Percentiles rank a stretch among this genome's conserved stretches.
Conservation (phyloP, 495 filamentous ascomycete genomes). For the Hypoxylon trugodes region DNA sequence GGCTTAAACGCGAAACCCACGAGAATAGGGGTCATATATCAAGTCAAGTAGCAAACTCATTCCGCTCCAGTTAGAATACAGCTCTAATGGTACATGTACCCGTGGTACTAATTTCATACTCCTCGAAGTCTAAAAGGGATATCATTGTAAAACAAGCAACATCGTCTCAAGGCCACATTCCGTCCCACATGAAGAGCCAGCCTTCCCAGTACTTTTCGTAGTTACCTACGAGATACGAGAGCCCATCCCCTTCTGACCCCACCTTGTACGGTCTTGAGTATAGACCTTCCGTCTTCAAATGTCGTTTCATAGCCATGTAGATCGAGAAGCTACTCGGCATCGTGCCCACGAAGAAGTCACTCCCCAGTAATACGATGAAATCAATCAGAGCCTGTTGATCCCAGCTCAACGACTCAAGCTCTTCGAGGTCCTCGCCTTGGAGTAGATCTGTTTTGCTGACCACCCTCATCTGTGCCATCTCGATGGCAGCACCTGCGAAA, state of each 20-base stretch:
- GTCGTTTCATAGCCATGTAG: slow-evolving; percentile 55
- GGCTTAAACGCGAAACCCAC: no score
- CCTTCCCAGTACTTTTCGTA: slow-evolving; percentile 55
- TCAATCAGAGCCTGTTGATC: slow-evolving; percentile 57
- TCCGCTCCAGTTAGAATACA: no score
- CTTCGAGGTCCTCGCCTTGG: slow-evolving; percentile 41
- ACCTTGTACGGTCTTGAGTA: slow-evolving; percentile 55
- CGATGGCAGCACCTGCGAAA: slow-evolving; percentile 43
- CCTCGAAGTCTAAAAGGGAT: not conserved
- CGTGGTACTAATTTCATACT: no score
- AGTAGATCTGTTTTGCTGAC: slow-evolving; percentile 51
- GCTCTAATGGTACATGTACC: no score
- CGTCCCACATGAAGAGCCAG: slow-evolving; percentile 58
- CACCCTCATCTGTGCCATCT: slow-evolving; percentile 44
- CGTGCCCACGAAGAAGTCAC: slow-evolving; percentile 53
- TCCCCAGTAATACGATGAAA: slow-evolving; percentile 50
- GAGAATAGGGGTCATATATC: no score
- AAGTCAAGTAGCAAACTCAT: no score
- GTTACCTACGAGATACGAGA: slow-evolving; percentile 53
- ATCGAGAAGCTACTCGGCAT: slow-evolving; percentile 59
- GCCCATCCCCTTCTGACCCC: slow-evolving; percentile 52
- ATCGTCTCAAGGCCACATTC: slow-evolving; percentile 52
- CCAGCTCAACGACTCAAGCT: slow-evolving; percentile 52
- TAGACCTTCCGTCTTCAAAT: slow-evolving; percentile 49
- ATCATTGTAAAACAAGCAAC: not conserved